Base-by-base conservation (phyloP, 257 asterid species). In the Avicennia marina region DNA sequence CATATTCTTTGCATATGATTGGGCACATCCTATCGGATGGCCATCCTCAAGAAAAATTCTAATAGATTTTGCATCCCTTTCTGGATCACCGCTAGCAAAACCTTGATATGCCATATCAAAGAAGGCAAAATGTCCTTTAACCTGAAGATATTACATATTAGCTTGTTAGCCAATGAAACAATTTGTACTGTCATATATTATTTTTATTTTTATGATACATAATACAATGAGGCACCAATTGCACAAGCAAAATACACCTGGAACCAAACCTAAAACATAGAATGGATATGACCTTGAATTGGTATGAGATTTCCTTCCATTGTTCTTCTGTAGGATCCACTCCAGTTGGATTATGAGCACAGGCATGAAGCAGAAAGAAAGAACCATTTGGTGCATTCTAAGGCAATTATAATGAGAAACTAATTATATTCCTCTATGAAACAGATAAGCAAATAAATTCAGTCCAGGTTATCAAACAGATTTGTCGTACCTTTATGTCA, bases 41-140 rank as follows among this genome's bases (percentile, higher is more conserved):
- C 97, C 98, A 63, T 89, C 98, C 74, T 86, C 95, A 2, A 93
- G 89, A 65, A 93, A 93, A 68, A 93, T 93, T 41, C 95, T 72
- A 76, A 93, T 93, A 25, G 98, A 81, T 52, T 68, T 86, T 17
- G 97, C 97, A 80, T 93, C 98, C 55, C 81, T 86, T 79, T 89
- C 98, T 18, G 97, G 94, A 82, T 86, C 85, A 58, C 97, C 98
- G 29, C 96, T 93, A 7, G 98, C 97, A 81, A 93, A 93, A 52
- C 98, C 98, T 89, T 93, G 98, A 77, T 93, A 93, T 53, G 98
- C 98, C 98, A 93, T 93, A 75, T 93, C 98, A 60, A 93, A 93
- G 56, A 89, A 77, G 62, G 98, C 90, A 63, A 80, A 84, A 68
- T 93, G 98, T 27, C 94, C 96, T 72, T 86, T 89, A 50, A 73